These are phyloP conservation scores for Aureobasidium sp. DNA, from an alignment of 2,329 filamentous ascomycete genomes.

Conservation along the genomic window DNA sequence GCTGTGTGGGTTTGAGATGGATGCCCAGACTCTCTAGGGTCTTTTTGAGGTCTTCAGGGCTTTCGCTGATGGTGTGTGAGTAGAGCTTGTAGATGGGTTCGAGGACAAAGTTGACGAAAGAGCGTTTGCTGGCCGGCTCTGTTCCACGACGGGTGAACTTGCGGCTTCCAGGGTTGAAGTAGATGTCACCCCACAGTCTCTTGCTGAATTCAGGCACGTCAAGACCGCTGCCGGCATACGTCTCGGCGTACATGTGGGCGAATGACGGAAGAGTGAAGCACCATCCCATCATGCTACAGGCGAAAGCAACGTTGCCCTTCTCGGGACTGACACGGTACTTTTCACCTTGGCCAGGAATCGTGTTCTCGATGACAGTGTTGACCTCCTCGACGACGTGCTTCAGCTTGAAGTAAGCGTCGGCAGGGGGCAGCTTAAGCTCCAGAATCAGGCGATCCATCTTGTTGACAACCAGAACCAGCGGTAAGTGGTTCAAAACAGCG, in stretches of 20 bases:
- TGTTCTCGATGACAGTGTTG: slow-evolving; percentile 88
- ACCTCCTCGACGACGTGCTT: slow-evolving; percentile 99
- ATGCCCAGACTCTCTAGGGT: slow-evolving; percentile 77
- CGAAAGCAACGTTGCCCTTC: slow-evolving; percentile 96
- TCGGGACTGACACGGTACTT: slow-evolving; percentile 80
- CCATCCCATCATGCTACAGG: slow-evolving; percentile 89
- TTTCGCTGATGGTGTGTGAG: slow-evolving; percentile 87
- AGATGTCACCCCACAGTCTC: slow-evolving; percentile 92
- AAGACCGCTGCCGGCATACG: slow-evolving; percentile 50
- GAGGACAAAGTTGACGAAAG: slow-evolving; percentile 89
- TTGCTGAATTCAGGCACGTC: slow-evolving; percentile 74
- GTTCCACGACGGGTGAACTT: slow-evolving; percentile 83
- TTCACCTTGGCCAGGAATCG: slow-evolving; percentile 71
- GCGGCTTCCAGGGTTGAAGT: slow-evolving; percentile 83
- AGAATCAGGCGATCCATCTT: slow-evolving; percentile 95
- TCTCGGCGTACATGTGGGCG: slow-evolving; percentile 90
- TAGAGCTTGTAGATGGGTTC: slow-evolving; percentile 98
- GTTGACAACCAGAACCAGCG: slow-evolving; percentile 85
- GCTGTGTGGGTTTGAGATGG: slow-evolving; percentile 80
- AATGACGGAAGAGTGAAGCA: slow-evolving; percentile 93
- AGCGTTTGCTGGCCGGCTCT: slow-evolving; percentile 71
- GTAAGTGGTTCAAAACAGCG: slow-evolving; percentile 80
- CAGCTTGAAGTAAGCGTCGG: slow-evolving; percentile 96
- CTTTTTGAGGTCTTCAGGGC: slow-evolving; percentile 69
- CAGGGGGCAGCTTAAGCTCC: slow-evolving; percentile 86